A percentile compares a stretch with the other conserved stretches of the same genome.
Evolutionary conservation across 129 eudicot genomes (phyloP).

Genomic region (Centrapalus pauciflorus): DNA sequence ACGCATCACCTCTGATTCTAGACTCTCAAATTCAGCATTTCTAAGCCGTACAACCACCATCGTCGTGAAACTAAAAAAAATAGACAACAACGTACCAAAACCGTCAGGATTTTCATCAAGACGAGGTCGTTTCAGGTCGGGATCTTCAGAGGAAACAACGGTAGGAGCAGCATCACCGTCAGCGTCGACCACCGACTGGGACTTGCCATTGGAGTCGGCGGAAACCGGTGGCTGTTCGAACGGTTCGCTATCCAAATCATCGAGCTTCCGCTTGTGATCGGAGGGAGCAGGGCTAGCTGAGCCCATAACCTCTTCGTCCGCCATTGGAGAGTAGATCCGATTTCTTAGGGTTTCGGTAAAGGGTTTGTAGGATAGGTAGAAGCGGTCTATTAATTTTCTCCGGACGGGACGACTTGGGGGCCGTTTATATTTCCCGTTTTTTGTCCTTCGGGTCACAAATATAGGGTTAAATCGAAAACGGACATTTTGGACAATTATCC

Average conservation of each 20-base stretch:
- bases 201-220: constrained; percentile 29
- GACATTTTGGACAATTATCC: background rate
- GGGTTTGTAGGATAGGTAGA: constrained; percentile 10
- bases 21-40: background rate
- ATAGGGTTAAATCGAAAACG: constrained; percentile 11
- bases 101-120: constrained; percentile 40
- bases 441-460: background rate
- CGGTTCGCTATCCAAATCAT: constrained; percentile 54
- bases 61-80: background rate
- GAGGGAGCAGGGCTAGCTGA: constrained; percentile 40
- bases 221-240: constrained; percentile 35
- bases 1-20: background rate
- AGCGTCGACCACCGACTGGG: constrained; percentile 17
- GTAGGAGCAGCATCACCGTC: constrained; percentile 22
- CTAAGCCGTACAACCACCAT: background rate
- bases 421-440: background rate
- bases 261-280: constrained; percentile 73
- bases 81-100: constrained; percentile 30
- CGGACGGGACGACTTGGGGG: background rate
- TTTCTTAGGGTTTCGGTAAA: constrained; percentile 25
- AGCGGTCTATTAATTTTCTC: constrained; percentile 6
- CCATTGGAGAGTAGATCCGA: constrained; percentile 38
- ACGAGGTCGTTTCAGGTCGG: constrained; percentile 71
- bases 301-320: constrained; percentile 48
- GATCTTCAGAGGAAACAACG: constrained; percentile 34